phyloP scores from a whole-genome alignment of 225 moss, liverwort and hornwort genomes.

The Physcomitrium patens region DNA sequence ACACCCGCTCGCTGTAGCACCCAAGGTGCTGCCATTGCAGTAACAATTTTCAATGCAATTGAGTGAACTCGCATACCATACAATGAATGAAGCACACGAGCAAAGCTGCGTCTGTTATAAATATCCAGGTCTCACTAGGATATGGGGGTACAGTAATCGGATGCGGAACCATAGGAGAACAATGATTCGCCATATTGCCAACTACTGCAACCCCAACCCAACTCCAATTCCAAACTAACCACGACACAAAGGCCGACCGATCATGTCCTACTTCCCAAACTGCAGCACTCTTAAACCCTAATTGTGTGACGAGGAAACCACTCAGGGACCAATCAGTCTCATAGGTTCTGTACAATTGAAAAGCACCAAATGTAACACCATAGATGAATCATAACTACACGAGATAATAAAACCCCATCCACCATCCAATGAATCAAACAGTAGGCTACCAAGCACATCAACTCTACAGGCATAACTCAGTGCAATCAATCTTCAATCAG shows the following conservation, averaged over 20 bases:
- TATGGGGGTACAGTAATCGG: no score
- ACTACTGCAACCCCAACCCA: neutral
- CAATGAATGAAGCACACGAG: neutral
- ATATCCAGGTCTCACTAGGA: no score
- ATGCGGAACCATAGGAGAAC: no score
- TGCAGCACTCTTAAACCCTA: constrained; percentile 7
- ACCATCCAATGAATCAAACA: neutral
- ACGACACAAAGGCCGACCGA: neutral
- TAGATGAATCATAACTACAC: neutral
- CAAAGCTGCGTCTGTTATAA: neutral
- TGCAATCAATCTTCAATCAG: neutral
- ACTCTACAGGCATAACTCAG: no score
- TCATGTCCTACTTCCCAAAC: neutral
- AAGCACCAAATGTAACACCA: neutral
- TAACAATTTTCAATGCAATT: constrained; percentile 1
- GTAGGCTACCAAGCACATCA: neutral
- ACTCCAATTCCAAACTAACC: neutral
- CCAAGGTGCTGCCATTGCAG: constrained; percentile 49
- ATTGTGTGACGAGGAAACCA: neutral
- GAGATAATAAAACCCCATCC: no score
- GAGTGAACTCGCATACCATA: neutral
- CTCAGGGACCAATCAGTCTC: neutral
- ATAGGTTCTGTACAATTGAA: neutral
- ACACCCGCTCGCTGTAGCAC: constrained; percentile 64
- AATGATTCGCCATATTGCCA: neutral